Evolutionary conservation across 139 green algal species (phyloP), one percentile per base, ranked within the genome.

Genomic region (Chlorella sp.): DNA sequence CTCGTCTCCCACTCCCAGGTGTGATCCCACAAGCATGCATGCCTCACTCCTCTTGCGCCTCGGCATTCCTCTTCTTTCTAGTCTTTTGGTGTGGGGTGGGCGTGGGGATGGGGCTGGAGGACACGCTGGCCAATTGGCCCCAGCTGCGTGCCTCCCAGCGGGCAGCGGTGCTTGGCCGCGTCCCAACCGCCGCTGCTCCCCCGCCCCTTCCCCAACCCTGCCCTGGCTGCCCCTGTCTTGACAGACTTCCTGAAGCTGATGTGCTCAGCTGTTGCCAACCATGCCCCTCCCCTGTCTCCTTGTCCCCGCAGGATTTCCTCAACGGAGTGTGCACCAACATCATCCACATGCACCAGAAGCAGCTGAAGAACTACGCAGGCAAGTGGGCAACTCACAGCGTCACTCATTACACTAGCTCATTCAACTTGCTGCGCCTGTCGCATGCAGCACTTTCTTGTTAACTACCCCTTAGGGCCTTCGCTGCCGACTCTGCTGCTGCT

Each of bases 251-350:
- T 36, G 19, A 78, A 78, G 2, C 71, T 77, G 68, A 34, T 77
- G 68, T 22, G 22, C 18, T 28, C 28, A 5, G 18, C 14, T 78
- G 3, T 78, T 78, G 30, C 28, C 2, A 2, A 37, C 3, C 71
- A 15, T 28, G 3, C 32, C 14, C 71, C 71, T 15, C 28, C 30
- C 71, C 14, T 16, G 14, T 16, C 1, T 14, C 79, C 39, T 22
- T 64, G 79, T 14, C 40, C 3, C 96, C 64, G 84, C 84, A 99
- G 93, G 97, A 99, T 93, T 99, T 99, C 91, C 93, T 99, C 21
- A 99, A 99, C 91, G 96, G 96, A 75, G 97, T 99, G 37, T 99
- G 97, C 93, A 99, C 98, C 86, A 98, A 99, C 95, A 99, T 99
- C 92, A 97, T 99, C 69, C 96, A 97, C 90, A 96, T 99, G 93